A percentile compares a stretch with the other conserved stretches of the same genome.
Evolutionary conservation across 176 grass and related monocot species (phyloP).

Genomic region (Zoysia pacifica): DNA sequence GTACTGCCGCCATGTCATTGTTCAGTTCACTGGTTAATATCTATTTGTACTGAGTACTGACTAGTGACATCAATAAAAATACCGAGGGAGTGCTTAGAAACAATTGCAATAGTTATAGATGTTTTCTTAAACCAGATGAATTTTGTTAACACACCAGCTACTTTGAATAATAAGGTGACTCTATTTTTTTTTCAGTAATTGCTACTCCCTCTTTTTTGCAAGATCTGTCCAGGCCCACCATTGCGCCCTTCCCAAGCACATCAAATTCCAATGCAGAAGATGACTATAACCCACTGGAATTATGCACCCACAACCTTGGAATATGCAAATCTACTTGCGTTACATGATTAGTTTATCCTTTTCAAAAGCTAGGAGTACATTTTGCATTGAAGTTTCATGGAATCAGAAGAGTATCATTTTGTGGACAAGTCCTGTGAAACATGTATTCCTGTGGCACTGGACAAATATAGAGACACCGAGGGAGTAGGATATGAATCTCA

Average conservation of each 20-base stretch:
- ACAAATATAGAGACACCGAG: not conserved
- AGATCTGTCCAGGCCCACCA: not conserved
- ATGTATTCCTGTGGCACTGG: not conserved
- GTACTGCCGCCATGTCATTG: not conserved
- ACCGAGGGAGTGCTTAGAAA: not conserved
- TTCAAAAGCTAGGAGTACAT: too few species aligned
- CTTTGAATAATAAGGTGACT: not conserved
- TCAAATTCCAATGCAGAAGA: not conserved
- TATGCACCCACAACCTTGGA: not conserved
- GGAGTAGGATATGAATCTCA: constrained; percentile 11
- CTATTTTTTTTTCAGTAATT: not conserved
- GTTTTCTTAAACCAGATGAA: not conserved
- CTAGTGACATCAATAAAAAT: not conserved
- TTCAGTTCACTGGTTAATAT: not conserved
- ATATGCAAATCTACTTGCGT: not conserved
- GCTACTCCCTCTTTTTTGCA: not conserved
- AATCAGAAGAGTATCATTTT: not conserved
- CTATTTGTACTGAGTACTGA: not conserved
- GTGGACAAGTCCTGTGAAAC: not conserved
- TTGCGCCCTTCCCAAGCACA: not conserved
- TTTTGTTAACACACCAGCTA: not conserved
- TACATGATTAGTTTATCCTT: too few species aligned
- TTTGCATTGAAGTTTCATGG: not conserved
- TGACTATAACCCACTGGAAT: not conserved
- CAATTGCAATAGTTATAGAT: not conserved